phyloP scores from a whole-genome alignment of 768 basidiomycete genomes.

The Peribolospora baueri region DNA sequence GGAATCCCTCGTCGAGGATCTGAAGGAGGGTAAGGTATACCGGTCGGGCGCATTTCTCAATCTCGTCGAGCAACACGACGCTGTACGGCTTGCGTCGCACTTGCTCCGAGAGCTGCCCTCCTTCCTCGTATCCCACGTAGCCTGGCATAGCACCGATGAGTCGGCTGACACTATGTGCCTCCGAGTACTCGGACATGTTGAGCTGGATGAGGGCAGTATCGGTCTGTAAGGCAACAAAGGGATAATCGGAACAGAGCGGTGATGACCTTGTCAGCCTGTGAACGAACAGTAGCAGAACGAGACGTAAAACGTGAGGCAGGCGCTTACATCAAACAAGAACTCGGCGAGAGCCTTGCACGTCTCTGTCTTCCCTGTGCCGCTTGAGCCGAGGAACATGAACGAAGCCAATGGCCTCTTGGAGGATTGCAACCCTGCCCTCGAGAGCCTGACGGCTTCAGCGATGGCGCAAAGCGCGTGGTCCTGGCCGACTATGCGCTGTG shows the following conservation, averaged over 20 bases:
- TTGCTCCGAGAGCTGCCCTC: conserved; percentile 28
- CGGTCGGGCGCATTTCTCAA: not conserved
- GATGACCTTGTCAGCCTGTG: conserved; percentile 32
- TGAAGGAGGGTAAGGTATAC: conserved; percentile 19
- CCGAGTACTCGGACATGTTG: conserved; percentile 42
- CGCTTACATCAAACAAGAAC: conserved; percentile 57
- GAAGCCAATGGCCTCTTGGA: conserved; percentile 75
- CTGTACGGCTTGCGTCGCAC: conserved; percentile 10
- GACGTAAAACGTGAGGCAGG: conserved; percentile 21
- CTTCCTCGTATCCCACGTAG: conserved; percentile 72
- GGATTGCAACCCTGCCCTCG: conserved; percentile 68
- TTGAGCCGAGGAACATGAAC: conserved; percentile 73
- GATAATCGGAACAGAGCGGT: conserved; percentile 98
- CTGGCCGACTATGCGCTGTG: conserved; percentile 62
- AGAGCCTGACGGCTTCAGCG: conserved; percentile 75
- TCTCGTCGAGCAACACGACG: conserved; percentile 7
- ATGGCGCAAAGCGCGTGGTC: conserved; percentile 65
- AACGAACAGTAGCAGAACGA: not conserved
- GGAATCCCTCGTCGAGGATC: conserved; percentile 23
- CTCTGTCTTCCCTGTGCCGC: conserved; percentile 81
- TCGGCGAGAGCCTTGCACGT: conserved; percentile 65
- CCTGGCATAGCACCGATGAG: conserved; percentile 83
- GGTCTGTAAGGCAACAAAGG: conserved; percentile 26
- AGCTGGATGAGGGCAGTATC: conserved; percentile 4
- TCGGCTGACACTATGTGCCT: conserved; percentile 70